Conservation (phyloP, 1,139 yeast genomes). For the Yamadazyma buinensis region DNA sequence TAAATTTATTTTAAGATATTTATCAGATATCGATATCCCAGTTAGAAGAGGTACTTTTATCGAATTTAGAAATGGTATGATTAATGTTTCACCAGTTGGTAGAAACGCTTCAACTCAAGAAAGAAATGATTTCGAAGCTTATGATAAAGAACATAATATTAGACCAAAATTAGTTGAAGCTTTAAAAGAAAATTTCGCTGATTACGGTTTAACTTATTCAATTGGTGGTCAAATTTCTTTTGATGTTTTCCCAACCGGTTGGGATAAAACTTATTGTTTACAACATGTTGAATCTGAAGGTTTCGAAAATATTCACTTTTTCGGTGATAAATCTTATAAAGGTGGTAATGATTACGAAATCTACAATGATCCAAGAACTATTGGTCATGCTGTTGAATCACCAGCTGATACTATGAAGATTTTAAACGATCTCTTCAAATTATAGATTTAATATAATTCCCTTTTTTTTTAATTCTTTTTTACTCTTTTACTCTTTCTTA, state of each 20-base stretch:
- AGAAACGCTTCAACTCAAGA: slow-evolving; percentile 94
- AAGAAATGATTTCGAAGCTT: slow-evolving; percentile 87
- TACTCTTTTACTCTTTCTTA: background rate
- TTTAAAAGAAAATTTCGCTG: slow-evolving; percentile 76
- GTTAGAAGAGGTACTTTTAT: slow-evolving; percentile 95
- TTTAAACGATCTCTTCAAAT: slow-evolving; percentile 74
- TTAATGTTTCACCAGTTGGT: slow-evolving; percentile 96
- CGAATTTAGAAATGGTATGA: slow-evolving; percentile 99
- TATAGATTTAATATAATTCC: slow-evolving; percentile 15
- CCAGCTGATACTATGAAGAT: slow-evolving; percentile 87
- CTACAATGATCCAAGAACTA: slow-evolving; percentile 84
- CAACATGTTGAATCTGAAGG: slow-evolving; percentile 85
- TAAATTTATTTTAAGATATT: slow-evolving; percentile 79
- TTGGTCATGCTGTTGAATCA: slow-evolving; percentile 86
- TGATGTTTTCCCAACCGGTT: slow-evolving; percentile 99
- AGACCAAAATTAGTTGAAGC: slow-evolving; percentile 84
- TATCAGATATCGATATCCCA: slow-evolving; percentile 85
- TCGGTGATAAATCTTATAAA: slow-evolving; percentile 95
- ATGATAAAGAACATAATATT: slow-evolving; percentile 71
- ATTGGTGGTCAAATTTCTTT: slow-evolving; percentile 99
- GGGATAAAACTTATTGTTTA: slow-evolving; percentile 99
- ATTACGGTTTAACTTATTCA: slow-evolving; percentile 85
- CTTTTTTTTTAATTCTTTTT: background rate
- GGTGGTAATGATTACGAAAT: slow-evolving; percentile 99
- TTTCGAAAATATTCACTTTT: slow-evolving; percentile 88